Conservation (phyloP, 2,329 filamentous ascomycete species). For the Ascochyta fabae region DNA sequence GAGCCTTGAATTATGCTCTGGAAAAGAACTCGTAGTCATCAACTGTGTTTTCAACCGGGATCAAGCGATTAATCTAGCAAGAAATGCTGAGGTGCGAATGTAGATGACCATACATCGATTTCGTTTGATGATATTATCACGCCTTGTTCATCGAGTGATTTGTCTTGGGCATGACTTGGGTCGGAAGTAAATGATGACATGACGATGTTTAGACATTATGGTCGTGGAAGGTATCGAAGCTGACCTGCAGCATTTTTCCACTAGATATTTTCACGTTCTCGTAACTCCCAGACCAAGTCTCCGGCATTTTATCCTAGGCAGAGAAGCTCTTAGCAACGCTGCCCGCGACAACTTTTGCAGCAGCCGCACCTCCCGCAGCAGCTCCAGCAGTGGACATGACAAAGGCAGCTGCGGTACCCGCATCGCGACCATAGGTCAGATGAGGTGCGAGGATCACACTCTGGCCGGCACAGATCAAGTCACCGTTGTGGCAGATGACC, state of each 20-base stretch:
- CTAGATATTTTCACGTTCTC: neutral
- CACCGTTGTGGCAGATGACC: slow-evolving; percentile 45
- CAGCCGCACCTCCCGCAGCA: slow-evolving; percentile 11
- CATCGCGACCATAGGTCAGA: slow-evolving; percentile 44
- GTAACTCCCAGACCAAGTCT: neutral
- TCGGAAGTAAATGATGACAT: neutral
- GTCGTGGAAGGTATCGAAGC: slow-evolving; percentile 1
- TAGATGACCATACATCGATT: neutral
- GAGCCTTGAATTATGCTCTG: neutral
- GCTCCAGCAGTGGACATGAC: slow-evolving; percentile 27
- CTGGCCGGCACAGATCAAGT: slow-evolving; percentile 44
- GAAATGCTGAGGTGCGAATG: too few species aligned
- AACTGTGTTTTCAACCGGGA: too few species aligned
- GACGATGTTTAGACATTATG: neutral
- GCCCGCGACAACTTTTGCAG: slow-evolving; percentile 13
- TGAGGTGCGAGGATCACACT: slow-evolving; percentile 41
- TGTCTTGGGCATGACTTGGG: too few species aligned
- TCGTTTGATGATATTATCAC: neutral
- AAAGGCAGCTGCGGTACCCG: slow-evolving; percentile 41
- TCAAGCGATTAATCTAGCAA: too few species aligned
- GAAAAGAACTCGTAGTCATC: neutral
- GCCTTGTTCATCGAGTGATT: slow-evolving; percentile 2
- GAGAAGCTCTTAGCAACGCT: slow-evolving; percentile 9
- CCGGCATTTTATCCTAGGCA: neutral
- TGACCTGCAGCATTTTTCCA: slow-evolving; percentile 12